Percentiles rank a stretch among this genome's conserved stretches.
Evolutionary conservation across 2,329 filamentous ascomycete genomes (phyloP).

Genomic region (Leptographium radiaticola): DNA sequence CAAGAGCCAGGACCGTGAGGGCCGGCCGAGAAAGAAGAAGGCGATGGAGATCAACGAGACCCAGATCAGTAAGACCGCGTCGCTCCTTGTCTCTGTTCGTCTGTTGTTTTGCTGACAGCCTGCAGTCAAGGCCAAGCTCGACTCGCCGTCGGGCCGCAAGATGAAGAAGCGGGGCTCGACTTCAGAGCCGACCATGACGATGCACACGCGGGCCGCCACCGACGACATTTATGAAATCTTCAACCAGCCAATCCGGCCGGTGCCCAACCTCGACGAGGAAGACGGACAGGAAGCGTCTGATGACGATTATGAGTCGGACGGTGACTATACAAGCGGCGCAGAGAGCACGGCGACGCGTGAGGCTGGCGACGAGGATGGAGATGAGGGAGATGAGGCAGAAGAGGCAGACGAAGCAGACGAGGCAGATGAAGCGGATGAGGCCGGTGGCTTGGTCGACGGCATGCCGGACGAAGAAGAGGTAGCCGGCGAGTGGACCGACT

Average conservation of each 20-base stretch:
- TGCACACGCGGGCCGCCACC: conserved; percentile 88
- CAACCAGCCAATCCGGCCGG: conserved; percentile 59
- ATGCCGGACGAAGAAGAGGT: conserved; percentile 38
- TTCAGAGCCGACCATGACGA: conserved; percentile 90
- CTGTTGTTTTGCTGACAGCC: not conserved
- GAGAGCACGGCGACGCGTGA: conserved; percentile 63
- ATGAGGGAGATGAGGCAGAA: conserved; percentile 38
- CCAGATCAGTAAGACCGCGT: conserved; percentile 61
- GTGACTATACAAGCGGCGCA: conserved; percentile 69
- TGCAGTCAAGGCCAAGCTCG: conserved; percentile 74
- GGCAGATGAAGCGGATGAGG: conserved; percentile 34
- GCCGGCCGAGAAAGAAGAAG: conserved; percentile 56
- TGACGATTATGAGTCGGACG: conserved; percentile 54
- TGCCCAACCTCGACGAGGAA: conserved; percentile 22
- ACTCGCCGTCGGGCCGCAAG: conserved; percentile 78
- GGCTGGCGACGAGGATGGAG: conserved; percentile 36
- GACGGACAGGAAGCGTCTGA: conserved; percentile 28
- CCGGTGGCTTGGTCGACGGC: conserved; percentile 22
- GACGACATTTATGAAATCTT: conserved; percentile 98
- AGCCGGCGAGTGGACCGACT: conserved; percentile 80
- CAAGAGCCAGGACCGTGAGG: conserved; percentile 2
- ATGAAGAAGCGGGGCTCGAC: conserved; percentile 57
- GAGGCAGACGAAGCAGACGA: conserved; percentile 34
- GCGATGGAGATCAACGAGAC: conserved; percentile 79
- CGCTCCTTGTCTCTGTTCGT: not conserved